Percentiles rank a stretch among this genome's conserved stretches.
These are phyloP conservation scores for Grammothele lineata DNA, from an alignment of 768 basidiomycete species.

Conservation along the genomic window DNA sequence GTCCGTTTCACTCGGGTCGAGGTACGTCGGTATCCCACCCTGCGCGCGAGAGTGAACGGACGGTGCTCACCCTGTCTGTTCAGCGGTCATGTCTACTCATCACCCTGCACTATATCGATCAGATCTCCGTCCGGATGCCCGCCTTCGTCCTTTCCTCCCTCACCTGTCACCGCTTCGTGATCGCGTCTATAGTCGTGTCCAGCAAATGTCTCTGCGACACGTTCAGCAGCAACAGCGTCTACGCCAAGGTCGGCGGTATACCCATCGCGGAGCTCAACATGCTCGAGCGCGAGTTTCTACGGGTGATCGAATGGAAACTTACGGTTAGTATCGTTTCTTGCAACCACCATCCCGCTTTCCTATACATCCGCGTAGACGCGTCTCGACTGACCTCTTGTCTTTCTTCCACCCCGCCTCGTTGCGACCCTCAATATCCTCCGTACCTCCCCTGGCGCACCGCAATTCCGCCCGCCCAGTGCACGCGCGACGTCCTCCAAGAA, in stretches of 20 bases:
- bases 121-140: slow-evolving; percentile 83
- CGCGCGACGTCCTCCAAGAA: slow-evolving; percentile 83
- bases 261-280: slow-evolving; percentile 87
- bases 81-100: slow-evolving; percentile 80
- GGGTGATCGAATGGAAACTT: slow-evolving; percentile 90
- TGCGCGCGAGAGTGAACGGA: slow-evolving; percentile 5
- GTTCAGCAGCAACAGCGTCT: slow-evolving; percentile 92
- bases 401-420: neutral
- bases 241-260: slow-evolving; percentile 96
- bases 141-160: slow-evolving; percentile 92
- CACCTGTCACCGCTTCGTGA: slow-evolving; percentile 97
- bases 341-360: neutral
- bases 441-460: slow-evolving; percentile 22
- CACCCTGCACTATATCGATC: slow-evolving; percentile 87
- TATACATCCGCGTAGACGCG: neutral
- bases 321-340: slow-evolving; percentile 56
- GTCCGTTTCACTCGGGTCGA: slow-evolving; percentile 95
- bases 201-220: slow-evolving; percentile 94
- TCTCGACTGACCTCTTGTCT: slow-evolving; percentile 3
- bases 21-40: slow-evolving; percentile 40
- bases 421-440: slow-evolving; percentile 19
- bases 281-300: slow-evolving; percentile 91
- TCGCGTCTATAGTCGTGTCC: slow-evolving; percentile 87
- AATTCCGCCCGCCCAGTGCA: slow-evolving; percentile 78
- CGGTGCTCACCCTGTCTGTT: slow-evolving; percentile 9